A percentile compares a stretch with the other conserved stretches of the same genome.
Conservation (phyloP, 345 rosid species). For the Gossypium anomalum region DNA sequence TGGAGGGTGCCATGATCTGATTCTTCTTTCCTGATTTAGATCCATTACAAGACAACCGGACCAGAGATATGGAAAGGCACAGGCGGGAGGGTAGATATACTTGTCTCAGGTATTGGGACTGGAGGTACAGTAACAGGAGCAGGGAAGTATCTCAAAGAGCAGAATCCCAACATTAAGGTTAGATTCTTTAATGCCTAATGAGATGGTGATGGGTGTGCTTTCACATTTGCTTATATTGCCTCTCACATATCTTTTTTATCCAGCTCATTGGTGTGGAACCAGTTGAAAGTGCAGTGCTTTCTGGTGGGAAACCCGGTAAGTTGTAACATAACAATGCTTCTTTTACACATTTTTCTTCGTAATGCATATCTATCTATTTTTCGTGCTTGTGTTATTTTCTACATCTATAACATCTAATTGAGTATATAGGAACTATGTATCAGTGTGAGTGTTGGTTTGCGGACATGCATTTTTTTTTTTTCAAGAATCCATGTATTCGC, state of each 20-base stretch:
- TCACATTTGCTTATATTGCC: slow-evolving; percentile 19
- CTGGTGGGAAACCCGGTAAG: slow-evolving; percentile 27
- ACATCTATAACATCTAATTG: neutral
- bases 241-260: neutral
- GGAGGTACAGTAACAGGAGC: slow-evolving; percentile 69
- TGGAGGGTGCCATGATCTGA: neutral
- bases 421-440: neutral
- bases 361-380: neutral
- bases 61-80: slow-evolving; percentile 73
- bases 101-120: slow-evolving; percentile 78
- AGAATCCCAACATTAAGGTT: slow-evolving; percentile 67
- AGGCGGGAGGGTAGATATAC: slow-evolving; percentile 55
- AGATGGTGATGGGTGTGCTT: neutral
- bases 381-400: neutral
- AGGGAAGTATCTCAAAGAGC: slow-evolving; percentile 66
- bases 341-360: neutral
- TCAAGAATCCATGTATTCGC: neutral
- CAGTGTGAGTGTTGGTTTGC: neutral
- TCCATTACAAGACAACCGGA: slow-evolving; percentile 68
- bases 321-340: neutral
- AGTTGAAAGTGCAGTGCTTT: slow-evolving; percentile 43
- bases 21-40: slow-evolving; percentile 29
- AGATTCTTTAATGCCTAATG: slow-evolving; percentile 9
- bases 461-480: neutral
- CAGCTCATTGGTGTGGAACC: slow-evolving; percentile 55